Conservation (phyloP, 2,329 filamentous ascomycete genomes). For the Colletotrichum tropicale region DNA sequence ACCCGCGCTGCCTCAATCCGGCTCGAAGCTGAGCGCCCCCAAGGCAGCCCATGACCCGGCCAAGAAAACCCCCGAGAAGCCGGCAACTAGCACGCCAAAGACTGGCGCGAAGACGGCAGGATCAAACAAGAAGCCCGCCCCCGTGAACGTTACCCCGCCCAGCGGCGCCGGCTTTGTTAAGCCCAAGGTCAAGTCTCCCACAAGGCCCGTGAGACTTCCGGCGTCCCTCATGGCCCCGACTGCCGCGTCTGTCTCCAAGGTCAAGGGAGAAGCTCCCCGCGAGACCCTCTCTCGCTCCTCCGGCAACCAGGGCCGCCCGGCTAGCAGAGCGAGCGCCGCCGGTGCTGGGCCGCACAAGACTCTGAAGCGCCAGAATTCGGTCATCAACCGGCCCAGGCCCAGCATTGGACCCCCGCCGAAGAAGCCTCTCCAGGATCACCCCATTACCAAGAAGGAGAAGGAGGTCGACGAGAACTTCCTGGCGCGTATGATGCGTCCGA, state of each 20-base stretch:
- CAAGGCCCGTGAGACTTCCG: slow-evolving; percentile 69
- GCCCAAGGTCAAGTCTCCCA: slow-evolving; percentile 70
- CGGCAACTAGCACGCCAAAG: slow-evolving; percentile 30
- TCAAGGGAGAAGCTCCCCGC: slow-evolving; percentile 31
- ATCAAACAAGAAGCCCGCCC: slow-evolving; percentile 46
- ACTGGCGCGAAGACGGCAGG: slow-evolving; percentile 33
- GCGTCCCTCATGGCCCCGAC: slow-evolving; percentile 73
- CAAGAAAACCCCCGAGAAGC: slow-evolving; percentile 35
- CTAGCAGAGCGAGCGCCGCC: slow-evolving; percentile 49
- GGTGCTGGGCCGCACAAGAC: slow-evolving; percentile 32
- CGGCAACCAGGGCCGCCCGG: slow-evolving; percentile 42
- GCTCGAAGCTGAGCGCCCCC: slow-evolving; percentile 25
- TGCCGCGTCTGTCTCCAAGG: slow-evolving; percentile 70
- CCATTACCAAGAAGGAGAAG: slow-evolving; percentile 53
- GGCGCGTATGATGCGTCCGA: slow-evolving; percentile 83
- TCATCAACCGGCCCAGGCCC: slow-evolving; percentile 48
- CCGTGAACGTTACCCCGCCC: slow-evolving; percentile 42
- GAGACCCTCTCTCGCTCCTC: slow-evolving; percentile 23
- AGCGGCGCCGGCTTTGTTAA: slow-evolving; percentile 54
- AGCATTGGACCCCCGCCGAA: slow-evolving; percentile 65
- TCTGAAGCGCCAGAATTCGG: slow-evolving; percentile 50
- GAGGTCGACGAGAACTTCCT: slow-evolving; percentile 74
- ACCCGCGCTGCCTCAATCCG: slow-evolving; percentile 38
- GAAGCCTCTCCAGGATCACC: slow-evolving; percentile 53
- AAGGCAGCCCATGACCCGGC: slow-evolving; percentile 25